Conservation (phyloP, 768 basidiomycete species). For the Lactifluus hygrophoroides region DNA sequence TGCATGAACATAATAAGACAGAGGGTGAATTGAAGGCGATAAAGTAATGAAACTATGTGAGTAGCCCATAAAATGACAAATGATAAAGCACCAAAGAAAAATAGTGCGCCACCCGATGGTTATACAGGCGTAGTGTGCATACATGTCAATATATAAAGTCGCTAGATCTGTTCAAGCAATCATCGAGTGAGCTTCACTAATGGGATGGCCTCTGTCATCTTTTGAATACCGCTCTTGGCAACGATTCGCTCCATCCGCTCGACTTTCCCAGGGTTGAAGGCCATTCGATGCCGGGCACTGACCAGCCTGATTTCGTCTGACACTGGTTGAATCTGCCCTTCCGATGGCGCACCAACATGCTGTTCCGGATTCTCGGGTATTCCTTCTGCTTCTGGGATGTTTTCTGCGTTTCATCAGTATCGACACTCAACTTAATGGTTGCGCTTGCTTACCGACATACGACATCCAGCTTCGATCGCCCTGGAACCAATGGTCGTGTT, state of each 20-base stretch:
- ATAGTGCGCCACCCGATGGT: too few species aligned
- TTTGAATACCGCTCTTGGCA: constrained; percentile 11
- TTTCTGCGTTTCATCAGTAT: constrained; percentile 5
- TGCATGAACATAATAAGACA: too few species aligned
- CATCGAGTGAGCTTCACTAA: constrained; percentile 7
- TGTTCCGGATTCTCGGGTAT: not conserved
- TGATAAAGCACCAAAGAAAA: too few species aligned
- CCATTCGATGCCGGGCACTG: constrained; percentile 11
- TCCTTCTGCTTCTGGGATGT: constrained; percentile 3
- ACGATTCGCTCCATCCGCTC: constrained; percentile 16
- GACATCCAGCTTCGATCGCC: constrained; percentile 18
- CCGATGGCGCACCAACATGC: constrained; percentile 10
- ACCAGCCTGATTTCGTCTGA: constrained; percentile 9
- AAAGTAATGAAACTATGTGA: too few species aligned
- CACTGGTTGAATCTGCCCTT: constrained; percentile 12
- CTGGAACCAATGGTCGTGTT: constrained; percentile 18
- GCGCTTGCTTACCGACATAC: constrained; percentile 5
- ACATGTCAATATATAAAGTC: not conserved
- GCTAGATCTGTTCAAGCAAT: constrained; percentile 4
- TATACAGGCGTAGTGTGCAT: not conserved
- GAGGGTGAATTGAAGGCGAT: too few species aligned
- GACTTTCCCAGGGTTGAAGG: constrained; percentile 11
- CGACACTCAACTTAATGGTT: not conserved
- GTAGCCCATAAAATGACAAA: too few species aligned
- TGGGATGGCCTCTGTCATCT: constrained; percentile 9